Conservation (phyloP, 2,329 filamentous ascomycete species). For the Onygena corvina region DNA sequence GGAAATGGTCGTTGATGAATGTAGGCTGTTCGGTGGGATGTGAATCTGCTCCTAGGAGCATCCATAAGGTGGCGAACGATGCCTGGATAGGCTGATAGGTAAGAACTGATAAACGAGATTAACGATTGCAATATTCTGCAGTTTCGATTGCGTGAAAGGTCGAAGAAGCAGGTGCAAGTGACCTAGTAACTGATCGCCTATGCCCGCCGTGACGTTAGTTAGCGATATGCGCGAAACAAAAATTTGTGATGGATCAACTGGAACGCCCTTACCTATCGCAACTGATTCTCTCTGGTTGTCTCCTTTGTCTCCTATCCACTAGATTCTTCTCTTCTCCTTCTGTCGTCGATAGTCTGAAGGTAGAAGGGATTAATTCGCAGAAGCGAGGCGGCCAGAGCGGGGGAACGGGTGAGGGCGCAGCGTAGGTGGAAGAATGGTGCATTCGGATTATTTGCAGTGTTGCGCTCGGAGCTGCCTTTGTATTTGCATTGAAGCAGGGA, state of each 20-base stretch:
- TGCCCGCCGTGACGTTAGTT: too few species aligned
- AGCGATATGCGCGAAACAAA: too few species aligned
- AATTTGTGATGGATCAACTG: too few species aligned
- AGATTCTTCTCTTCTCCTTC: constrained; percentile 1
- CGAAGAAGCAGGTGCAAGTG: too few species aligned
- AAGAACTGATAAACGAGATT: too few species aligned
- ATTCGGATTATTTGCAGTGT: constrained; percentile 1
- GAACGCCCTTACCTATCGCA: too few species aligned
- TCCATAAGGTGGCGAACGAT: constrained; percentile 1
- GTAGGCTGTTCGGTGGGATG: not conserved
- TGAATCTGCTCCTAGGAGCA: not conserved
- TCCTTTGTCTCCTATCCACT: too few species aligned
- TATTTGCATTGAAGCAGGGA: constrained; percentile 5
- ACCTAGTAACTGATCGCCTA: too few species aligned
- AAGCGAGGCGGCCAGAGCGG: constrained; percentile 14
- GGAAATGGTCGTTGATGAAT: constrained; percentile 5
- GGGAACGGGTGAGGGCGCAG: constrained; percentile 8
- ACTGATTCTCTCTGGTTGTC: too few species aligned
- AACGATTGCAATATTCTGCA: too few species aligned
- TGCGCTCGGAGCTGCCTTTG: not conserved
- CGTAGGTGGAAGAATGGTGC: not conserved
- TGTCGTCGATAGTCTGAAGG: constrained; percentile 3
- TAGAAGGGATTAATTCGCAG: constrained; percentile 16
- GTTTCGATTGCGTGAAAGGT: too few species aligned
- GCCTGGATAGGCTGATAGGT: not conserved